These are phyloP conservation scores for Ichthyophonus hoferi DNA, from an alignment of 208 protist species.

Conservation along the genomic window DNA sequence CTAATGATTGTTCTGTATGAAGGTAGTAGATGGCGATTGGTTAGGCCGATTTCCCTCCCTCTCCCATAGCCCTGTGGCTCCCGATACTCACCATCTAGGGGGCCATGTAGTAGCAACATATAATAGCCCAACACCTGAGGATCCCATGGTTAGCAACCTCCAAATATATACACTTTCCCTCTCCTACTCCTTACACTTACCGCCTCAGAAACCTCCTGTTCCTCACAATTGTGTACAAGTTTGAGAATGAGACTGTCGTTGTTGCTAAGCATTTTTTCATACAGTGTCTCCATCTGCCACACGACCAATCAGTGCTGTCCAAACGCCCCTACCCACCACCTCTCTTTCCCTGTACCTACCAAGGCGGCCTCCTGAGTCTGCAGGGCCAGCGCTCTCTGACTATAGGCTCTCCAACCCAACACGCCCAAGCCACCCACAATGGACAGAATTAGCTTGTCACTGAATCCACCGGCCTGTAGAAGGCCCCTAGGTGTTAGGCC, in stretches of 20 bases:
- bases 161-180: neutral
- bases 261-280: neutral
- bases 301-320: no score
- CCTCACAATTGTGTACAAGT: neutral
- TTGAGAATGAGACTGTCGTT: neutral
- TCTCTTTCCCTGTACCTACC: neutral
- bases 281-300: neutral
- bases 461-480: neutral
- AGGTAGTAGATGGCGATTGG: no score
- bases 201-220: neutral
- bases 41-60: no score
- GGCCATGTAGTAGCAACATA: neutral
- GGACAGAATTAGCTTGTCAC: neutral
- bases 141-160: neutral
- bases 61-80: no score
- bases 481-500: no score
- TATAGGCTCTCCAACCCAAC: neutral
- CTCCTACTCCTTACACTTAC: neutral
- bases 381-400: neutral
- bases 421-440: neutral
- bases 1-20: no score
- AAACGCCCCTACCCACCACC: neutral
- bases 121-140: neutral
- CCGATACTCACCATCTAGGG: neutral
- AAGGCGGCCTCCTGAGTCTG: neutral